Conservation (phyloP, 495 filamentous ascomycete species). For the Hypoxylon intermedium region DNA sequence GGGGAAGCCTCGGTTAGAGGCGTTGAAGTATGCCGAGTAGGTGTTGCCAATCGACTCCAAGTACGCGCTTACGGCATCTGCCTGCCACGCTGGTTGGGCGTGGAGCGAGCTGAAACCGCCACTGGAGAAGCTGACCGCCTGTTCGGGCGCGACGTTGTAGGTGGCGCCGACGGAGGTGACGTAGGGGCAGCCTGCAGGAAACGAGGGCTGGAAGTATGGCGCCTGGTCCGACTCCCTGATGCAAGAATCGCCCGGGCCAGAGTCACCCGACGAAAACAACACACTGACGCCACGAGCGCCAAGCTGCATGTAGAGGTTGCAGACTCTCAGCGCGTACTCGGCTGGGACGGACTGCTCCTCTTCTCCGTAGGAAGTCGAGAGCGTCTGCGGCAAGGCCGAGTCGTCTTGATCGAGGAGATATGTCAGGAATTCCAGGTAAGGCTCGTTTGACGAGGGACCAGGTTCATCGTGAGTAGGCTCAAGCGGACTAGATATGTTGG, state of each 20-base stretch:
- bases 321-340: constrained; percentile 68
- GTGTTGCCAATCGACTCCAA: constrained; percentile 56
- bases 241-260: constrained; percentile 72
- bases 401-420: constrained; percentile 48
- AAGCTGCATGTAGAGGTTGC: constrained; percentile 70
- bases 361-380: constrained; percentile 79
- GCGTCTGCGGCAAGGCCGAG: constrained; percentile 68
- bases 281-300: constrained; percentile 75
- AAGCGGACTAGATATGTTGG: constrained; percentile 47
- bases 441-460: constrained; percentile 67
- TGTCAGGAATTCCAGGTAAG: constrained; percentile 75
- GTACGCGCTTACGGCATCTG: constrained; percentile 63
- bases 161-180: constrained; percentile 77
- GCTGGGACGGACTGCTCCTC: constrained; percentile 72
- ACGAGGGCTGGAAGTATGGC: constrained; percentile 71
- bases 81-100: constrained; percentile 66
- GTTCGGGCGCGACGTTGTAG: constrained; percentile 62
- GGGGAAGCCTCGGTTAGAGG: constrained; percentile 64
- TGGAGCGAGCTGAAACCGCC: constrained; percentile 75
- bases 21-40: constrained; percentile 58
- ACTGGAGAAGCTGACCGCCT: constrained; percentile 64
- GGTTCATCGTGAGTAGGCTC: constrained; percentile 69
- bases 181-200: constrained; percentile 77
- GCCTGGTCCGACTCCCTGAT: constrained; percentile 65
- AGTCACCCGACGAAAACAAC: constrained; percentile 75